phyloP scores from a whole-genome alignment of 352 stramenopile genomes.

The Globisporangium nunn region DNA sequence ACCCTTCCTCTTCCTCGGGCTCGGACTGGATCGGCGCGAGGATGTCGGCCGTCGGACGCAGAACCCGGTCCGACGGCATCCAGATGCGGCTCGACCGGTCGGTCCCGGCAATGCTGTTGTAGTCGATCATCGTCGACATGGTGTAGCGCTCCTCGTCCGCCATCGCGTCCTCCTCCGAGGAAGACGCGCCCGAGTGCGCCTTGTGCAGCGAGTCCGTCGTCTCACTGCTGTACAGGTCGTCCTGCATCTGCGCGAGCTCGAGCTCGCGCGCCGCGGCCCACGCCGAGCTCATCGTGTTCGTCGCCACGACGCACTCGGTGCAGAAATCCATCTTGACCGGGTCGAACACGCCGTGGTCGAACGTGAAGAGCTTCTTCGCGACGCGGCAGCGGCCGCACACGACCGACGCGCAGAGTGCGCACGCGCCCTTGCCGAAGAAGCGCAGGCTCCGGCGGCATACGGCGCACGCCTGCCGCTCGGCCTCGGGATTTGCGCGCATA shows the following conservation, averaged over 20 bases:
- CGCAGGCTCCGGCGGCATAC: constrained; percentile 28
- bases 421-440: constrained; percentile 23
- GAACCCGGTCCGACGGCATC: constrained; percentile 12
- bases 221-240: not conserved
- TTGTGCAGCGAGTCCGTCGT: constrained; percentile 2
- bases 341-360: constrained; percentile 37
- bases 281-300: constrained; percentile 9
- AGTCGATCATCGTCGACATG: constrained; percentile 7
- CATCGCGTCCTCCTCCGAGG: not conserved
- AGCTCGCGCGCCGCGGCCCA: constrained; percentile 11
- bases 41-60: constrained; percentile 7
- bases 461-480: constrained; percentile 10
- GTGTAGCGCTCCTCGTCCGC: constrained; percentile 10
- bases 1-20: constrained; percentile 1
- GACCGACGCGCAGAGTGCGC: constrained; percentile 24
- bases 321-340: constrained; percentile 51
- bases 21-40: constrained; percentile 7
- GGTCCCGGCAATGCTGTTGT: not conserved
- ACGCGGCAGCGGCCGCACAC: constrained; percentile 36
- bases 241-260: not conserved
- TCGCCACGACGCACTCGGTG: constrained; percentile 12
- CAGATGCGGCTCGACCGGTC: constrained; percentile 13
- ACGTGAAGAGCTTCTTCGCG: constrained; percentile 40
- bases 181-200: constrained; percentile 2
- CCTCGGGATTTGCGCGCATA: constrained; percentile 2